These are phyloP conservation scores for Blastomyces parvus DNA, from an alignment of 2,329 filamentous ascomycete genomes.

Conservation along the genomic window DNA sequence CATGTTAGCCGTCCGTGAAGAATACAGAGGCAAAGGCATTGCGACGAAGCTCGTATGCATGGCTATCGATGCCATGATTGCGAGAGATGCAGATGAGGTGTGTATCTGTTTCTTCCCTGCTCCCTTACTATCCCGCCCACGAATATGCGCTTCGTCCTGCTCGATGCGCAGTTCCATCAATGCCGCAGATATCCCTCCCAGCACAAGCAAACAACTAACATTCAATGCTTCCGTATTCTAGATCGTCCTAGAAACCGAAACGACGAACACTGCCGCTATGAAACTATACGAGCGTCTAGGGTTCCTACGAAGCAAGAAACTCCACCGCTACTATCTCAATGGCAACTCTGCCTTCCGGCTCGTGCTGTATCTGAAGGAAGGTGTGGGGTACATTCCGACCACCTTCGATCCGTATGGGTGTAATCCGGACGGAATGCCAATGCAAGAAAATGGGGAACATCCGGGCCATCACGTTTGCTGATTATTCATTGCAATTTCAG, in stretches of 20 bases:
- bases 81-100: slow-evolving; percentile 72
- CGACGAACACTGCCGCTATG: slow-evolving; percentile 81
- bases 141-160: not conserved
- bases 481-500: slow-evolving; percentile 1
- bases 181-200: not conserved
- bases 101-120: not conserved
- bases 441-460: slow-evolving; percentile 14
- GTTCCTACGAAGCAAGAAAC: slow-evolving; percentile 81
- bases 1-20: slow-evolving; percentile 85
- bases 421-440: slow-evolving; percentile 2
- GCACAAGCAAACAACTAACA: not conserved
- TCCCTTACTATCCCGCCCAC: slow-evolving; percentile 3
- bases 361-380: slow-evolving; percentile 65
- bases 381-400: slow-evolving; percentile 38
- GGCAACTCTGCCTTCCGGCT: slow-evolving; percentile 90
- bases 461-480: slow-evolving; percentile 7
- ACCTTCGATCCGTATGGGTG: slow-evolving; percentile 25
- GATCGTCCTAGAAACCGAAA: slow-evolving; percentile 91
- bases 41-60: slow-evolving; percentile 79
- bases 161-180: not conserved
- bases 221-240: slow-evolving; percentile 19
- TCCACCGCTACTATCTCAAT: slow-evolving; percentile 94
- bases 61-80: slow-evolving; percentile 85
- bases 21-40: slow-evolving; percentile 74
- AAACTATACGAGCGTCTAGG: slow-evolving; percentile 87